These are phyloP conservation scores for Pestalotiopsis fici DNA, from an alignment of 2,329 filamentous ascomycete genomes.

Conservation along the genomic window DNA sequence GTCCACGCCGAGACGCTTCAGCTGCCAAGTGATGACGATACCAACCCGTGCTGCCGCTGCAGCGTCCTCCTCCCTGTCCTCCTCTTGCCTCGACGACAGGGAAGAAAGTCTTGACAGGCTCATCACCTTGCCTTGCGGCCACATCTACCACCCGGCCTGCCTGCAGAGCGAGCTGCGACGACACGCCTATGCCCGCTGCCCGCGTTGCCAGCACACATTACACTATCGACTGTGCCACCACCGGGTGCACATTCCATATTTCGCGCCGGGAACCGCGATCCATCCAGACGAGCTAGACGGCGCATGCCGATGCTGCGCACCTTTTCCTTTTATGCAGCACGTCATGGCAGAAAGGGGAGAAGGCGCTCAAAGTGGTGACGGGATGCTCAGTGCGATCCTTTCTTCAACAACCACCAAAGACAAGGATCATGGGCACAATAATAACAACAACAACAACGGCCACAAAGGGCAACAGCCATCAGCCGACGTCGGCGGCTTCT, in stretches of 20 bases:
- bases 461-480: neutral
- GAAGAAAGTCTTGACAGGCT: neutral
- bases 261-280: neutral
- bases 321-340: neutral
- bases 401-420: neutral
- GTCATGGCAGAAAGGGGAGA: neutral
- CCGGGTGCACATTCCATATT: neutral
- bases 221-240: neutral
- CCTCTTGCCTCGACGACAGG: neutral
- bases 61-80: too few relatives aligned
- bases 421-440: too few relatives aligned
- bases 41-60: neutral
- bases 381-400: neutral
- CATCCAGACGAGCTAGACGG: neutral
- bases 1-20: neutral
- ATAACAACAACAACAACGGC: neutral
- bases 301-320: neutral
- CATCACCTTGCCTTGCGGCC: constrained; percentile 8
- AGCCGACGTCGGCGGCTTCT: neutral
- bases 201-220: neutral
- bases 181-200: neutral
- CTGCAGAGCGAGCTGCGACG: neutral
- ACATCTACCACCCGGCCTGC: constrained; percentile 1
- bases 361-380: neutral
- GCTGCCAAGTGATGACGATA: neutral